These are phyloP conservation scores for Spiromyces aspiralis DNA, from an alignment of 371 early-diverging fungal genomes.

Conservation along the genomic window DNA sequence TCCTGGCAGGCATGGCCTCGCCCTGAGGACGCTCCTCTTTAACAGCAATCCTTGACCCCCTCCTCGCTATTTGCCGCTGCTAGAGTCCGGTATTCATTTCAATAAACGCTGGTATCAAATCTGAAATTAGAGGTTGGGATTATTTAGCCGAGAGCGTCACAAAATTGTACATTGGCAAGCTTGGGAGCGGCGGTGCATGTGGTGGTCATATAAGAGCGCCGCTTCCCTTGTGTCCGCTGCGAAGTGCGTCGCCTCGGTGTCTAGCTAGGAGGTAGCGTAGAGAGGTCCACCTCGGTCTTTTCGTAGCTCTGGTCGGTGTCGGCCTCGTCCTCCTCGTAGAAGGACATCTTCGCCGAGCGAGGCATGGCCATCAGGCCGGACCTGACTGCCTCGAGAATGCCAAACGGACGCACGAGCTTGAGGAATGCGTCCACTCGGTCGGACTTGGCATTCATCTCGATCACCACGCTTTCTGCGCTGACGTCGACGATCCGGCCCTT, in stretches of 20 bases:
- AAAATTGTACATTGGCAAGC: background rate
- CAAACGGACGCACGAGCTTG: constrained; percentile 80
- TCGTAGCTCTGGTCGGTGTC: constrained; percentile 33
- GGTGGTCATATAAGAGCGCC: background rate
- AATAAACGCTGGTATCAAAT: no score
- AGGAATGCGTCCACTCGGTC: constrained; percentile 78
- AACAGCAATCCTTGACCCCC: no score
- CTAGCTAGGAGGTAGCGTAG: constrained; percentile 87
- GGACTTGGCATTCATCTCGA: constrained; percentile 79
- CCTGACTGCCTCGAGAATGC: constrained; percentile 84
- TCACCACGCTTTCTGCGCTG: constrained; percentile 53
- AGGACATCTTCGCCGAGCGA: constrained; percentile 57
- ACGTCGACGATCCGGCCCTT: constrained; percentile 84
- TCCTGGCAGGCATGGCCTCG: no score
- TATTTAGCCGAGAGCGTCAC: background rate
- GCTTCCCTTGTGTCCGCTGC: no score
- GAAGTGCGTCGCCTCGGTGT: no score
- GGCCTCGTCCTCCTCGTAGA: constrained; percentile 42
- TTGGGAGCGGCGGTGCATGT: background rate
- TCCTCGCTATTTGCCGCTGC: no score
- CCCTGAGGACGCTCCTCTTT: no score
- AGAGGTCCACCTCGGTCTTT: constrained; percentile 55
- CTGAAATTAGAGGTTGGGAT: background rate
- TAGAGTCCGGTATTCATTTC: no score
- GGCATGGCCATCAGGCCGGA: constrained; percentile 94